These are phyloP conservation scores for Colletotrichum sp. DNA, from an alignment of 2,329 filamentous ascomycete species.

Conservation along the genomic window DNA sequence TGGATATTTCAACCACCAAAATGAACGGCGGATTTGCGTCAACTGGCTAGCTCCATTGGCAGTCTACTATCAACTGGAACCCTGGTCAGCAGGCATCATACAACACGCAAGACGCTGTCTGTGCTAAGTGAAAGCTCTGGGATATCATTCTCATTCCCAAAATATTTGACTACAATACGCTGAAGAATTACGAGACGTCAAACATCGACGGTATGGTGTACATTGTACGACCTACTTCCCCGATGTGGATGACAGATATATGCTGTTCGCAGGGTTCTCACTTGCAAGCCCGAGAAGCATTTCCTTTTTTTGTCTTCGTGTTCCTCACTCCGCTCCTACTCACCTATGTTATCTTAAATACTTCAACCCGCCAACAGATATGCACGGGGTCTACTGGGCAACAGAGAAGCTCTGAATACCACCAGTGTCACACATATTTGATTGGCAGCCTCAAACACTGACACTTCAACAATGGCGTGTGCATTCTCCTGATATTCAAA, in stretches of 20 bases:
- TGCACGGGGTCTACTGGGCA: background rate
- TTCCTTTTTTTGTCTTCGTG: no score
- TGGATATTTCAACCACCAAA: background rate
- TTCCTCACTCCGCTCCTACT: no score
- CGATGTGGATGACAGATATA: background rate
- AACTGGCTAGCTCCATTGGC: background rate
- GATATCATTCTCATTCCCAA: background rate
- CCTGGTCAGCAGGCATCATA: background rate
- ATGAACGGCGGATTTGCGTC: background rate
- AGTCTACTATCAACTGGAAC: background rate
- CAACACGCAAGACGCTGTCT: background rate
- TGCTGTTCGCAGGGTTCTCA: background rate
- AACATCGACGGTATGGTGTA: fast-evolving
- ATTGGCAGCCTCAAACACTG: background rate
- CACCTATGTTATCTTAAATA: background rate
- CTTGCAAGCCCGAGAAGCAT: no score
- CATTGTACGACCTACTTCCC: fast-evolving
- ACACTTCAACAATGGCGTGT: no score
- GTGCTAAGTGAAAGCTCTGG: background rate
- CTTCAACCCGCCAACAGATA: background rate
- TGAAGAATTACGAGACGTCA: fast-evolving
- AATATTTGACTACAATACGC: background rate
- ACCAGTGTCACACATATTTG: background rate
- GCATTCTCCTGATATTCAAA: background rate
- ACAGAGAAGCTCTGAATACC: background rate